phyloP scores from a whole-genome alignment of 2,329 filamentous ascomycete genomes.

The Aspergillus tubingensis region DNA sequence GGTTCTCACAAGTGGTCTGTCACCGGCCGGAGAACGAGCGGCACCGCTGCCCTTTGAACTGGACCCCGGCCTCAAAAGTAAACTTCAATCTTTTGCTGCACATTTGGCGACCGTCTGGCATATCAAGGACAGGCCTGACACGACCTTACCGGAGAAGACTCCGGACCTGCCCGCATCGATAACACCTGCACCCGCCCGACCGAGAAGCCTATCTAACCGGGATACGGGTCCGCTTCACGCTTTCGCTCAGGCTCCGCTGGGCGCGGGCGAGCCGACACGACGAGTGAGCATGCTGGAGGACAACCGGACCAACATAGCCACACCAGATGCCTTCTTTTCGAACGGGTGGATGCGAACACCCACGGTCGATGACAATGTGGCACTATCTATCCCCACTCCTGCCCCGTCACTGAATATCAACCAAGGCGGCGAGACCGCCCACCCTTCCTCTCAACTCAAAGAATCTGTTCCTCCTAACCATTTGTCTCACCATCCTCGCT shows the following conservation, averaged over 20 bases:
- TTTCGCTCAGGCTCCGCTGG: not conserved
- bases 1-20: constrained; percentile 39
- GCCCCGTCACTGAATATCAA: constrained; percentile 30
- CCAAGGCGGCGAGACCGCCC: constrained; percentile 22
- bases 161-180: not conserved
- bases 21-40: constrained; percentile 9
- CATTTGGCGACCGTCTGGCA: constrained; percentile 34
- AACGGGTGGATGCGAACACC: constrained; percentile 32
- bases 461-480: constrained; percentile 12
- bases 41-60: constrained; percentile 21
- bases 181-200: constrained; percentile 5
- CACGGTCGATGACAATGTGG: constrained; percentile 27
- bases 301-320: constrained; percentile 12
- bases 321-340: constrained; percentile 27
- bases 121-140: constrained; percentile 15
- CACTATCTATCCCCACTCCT: constrained; percentile 31
- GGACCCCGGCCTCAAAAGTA: constrained; percentile 30
- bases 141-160: not conserved
- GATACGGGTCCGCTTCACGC: constrained; percentile 6
- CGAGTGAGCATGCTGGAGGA: constrained; percentile 13
- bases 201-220: constrained; percentile 8
- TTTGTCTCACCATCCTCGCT: constrained; percentile 12
- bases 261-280: not conserved
- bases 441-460: constrained; percentile 23
- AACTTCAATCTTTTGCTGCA: constrained; percentile 30